These are phyloP conservation scores for Amanita rubescens DNA, from an alignment of 768 basidiomycete genomes.

Conservation along the genomic window DNA sequence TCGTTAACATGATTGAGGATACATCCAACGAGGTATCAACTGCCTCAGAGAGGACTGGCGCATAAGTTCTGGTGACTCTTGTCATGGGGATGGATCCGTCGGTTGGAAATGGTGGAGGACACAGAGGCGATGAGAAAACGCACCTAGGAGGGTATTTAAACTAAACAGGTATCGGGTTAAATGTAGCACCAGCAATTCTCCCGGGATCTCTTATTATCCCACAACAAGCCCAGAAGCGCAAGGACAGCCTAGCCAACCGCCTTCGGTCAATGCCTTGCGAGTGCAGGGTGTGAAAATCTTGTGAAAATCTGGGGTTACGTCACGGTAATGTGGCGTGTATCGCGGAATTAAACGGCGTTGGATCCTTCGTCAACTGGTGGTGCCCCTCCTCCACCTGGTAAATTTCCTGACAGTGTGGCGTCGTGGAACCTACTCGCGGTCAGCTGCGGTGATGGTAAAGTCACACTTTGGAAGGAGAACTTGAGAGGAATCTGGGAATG, in stretches of 20 bases:
- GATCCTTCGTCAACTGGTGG: slow-evolving; percentile 53
- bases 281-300: slow-evolving; percentile 93
- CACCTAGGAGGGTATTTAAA: too few relatives aligned
- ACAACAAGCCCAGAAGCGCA: slow-evolving; percentile 38
- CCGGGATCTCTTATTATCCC: slow-evolving; percentile 81
- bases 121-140: too few relatives aligned
- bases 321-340: slow-evolving; percentile 71
- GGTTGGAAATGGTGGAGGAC: too few relatives aligned
- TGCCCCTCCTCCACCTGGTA: slow-evolving; percentile 49
- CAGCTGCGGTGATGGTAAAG: slow-evolving; percentile 96
- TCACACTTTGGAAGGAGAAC: slow-evolving; percentile 98
- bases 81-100: too few relatives aligned
- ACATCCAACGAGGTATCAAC: too few relatives aligned
- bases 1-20: too few relatives aligned
- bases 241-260: slow-evolving; percentile 35
- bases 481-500: slow-evolving; percentile 94
- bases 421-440: slow-evolving; percentile 97
- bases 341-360: slow-evolving; percentile 69
- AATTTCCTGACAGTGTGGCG: slow-evolving; percentile 97
- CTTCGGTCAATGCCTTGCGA: slow-evolving; percentile 86
- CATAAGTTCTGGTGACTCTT: too few relatives aligned
- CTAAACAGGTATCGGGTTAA: too few relatives aligned
- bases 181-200: slow-evolving; percentile 84
- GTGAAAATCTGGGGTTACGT: slow-evolving; percentile 90
- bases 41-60: too few relatives aligned